Conservation (phyloP, 306 rosid species). For the Cicer yamashitae region DNA sequence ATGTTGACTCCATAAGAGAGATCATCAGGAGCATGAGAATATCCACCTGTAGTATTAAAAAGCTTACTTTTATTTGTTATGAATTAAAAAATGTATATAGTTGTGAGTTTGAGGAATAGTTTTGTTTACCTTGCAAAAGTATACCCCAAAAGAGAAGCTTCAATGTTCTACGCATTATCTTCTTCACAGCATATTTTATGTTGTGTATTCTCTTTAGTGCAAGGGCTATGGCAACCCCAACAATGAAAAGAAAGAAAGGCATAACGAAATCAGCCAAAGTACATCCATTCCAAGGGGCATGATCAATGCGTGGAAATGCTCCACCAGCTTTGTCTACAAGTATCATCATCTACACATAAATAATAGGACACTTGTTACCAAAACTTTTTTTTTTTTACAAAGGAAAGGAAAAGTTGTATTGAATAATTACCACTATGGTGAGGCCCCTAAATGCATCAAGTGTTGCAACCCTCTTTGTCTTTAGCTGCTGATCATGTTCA, state of each 20-base stretch:
- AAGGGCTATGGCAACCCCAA: slow-evolving; percentile 86
- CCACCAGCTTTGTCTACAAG: slow-evolving; percentile 87
- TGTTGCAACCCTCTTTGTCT: slow-evolving; percentile 78
- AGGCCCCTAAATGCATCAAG: slow-evolving; percentile 92
- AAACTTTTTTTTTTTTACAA: too few relatives aligned
- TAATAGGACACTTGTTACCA: too few relatives aligned
- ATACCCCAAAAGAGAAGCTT: slow-evolving; percentile 95
- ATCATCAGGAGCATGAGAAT: slow-evolving; percentile 80
- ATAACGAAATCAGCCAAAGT: slow-evolving; percentile 84
- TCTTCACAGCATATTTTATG: slow-evolving; percentile 55
- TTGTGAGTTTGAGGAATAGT: neutral
- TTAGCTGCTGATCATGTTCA: slow-evolving; percentile 34
- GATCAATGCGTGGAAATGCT: slow-evolving; percentile 77
- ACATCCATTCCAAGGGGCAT: slow-evolving; percentile 91
- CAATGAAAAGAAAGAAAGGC: slow-evolving; percentile 97
- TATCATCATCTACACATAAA: slow-evolving; percentile 67
- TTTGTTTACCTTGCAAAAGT: slow-evolving; percentile 72
- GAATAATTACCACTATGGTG: slow-evolving; percentile 70
- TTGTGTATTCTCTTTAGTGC: slow-evolving; percentile 75
- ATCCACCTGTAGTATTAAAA: slow-evolving; percentile 61
- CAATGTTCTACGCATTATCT: slow-evolving; percentile 69
- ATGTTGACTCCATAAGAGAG: slow-evolving; percentile 79
- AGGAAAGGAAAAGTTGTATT: too few relatives aligned
- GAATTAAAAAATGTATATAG: neutral
- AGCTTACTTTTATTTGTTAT: too few relatives aligned